Conservation (phyloP, 78 protist genomes). For the Creolimax fragrantissima region DNA sequence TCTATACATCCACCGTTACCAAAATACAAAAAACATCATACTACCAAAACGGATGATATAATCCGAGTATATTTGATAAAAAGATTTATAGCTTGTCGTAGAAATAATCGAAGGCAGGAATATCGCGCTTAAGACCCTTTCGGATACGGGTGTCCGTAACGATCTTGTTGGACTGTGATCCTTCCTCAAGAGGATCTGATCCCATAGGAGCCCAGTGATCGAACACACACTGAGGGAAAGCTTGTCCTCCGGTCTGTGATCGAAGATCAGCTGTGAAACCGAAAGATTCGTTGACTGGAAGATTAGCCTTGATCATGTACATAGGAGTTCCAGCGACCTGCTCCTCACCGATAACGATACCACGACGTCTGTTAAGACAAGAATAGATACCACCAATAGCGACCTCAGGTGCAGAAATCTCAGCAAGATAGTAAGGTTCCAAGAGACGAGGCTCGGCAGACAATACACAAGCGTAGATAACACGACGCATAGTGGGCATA, state of each 20-base stretch:
- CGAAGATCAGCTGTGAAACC: conserved; percentile 97
- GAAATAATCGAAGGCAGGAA: conserved; percentile 20
- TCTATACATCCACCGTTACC: no score
- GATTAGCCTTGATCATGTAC: conserved; percentile 76
- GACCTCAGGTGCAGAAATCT: conserved; percentile 72
- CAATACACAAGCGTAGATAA: conserved; percentile 68
- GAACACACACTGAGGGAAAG: conserved; percentile 98
- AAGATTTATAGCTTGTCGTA: no score
- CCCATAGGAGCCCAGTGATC: conserved; percentile 85
- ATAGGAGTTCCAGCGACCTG: conserved; percentile 81
- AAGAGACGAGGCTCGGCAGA: conserved; percentile 78
- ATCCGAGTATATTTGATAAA: no score
- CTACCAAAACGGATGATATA: no score
- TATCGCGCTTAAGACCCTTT: conserved; percentile 84
- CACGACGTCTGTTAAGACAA: conserved; percentile 82
- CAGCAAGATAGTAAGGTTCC: conserved; percentile 93
- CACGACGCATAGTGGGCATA: conserved; percentile 85
- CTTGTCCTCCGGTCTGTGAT: conserved; percentile 94
- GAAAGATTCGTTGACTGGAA: conserved; percentile 99
- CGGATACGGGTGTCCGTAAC: conserved; percentile 74
- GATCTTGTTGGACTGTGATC: conserved; percentile 37
- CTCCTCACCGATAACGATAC: conserved; percentile 80
- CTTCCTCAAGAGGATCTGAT: conserved; percentile 62
- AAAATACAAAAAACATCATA: no score
- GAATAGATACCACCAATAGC: conserved; percentile 89